Percentiles rank a stretch among this genome's conserved stretches.
These are phyloP conservation scores for Ascochyta viciae-villosae DNA, from an alignment of 2,329 filamentous ascomycete species.

Conservation along the genomic window DNA sequence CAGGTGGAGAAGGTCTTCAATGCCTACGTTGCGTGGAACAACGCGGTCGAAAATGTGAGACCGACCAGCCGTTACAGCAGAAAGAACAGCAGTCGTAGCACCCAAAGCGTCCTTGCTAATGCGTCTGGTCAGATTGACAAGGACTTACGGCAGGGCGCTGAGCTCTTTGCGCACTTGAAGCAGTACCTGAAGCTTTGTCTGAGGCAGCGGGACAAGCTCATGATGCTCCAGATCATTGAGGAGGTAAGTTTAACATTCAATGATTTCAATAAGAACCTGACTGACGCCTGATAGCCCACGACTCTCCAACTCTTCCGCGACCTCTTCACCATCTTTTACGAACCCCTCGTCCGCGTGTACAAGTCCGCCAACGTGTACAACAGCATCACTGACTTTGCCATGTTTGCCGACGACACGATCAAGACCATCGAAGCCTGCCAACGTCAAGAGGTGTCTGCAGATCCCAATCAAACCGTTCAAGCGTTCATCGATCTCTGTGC, in stretches of 20 bases:
- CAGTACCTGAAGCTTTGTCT: constrained; percentile 92
- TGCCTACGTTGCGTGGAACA: constrained; percentile 95
- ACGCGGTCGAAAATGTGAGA: constrained; percentile 79
- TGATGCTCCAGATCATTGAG: constrained; percentile 96
- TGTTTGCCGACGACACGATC: constrained; percentile 93
- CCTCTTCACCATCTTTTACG: constrained; percentile 98
- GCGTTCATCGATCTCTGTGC: constrained; percentile 97
- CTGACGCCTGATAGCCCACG: constrained; percentile 65
- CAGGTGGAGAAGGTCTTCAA: constrained; percentile 90
- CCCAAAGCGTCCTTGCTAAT: constrained; percentile 35
- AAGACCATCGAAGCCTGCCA: constrained; percentile 74
- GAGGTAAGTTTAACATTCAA: constrained; percentile 58
- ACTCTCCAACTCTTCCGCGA: constrained; percentile 96
- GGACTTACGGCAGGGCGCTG: constrained; percentile 85
- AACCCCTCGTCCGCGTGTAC: constrained; percentile 94
- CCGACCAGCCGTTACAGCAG: constrained; percentile 40
- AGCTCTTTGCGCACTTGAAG: constrained; percentile 93
- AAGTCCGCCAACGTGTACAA: constrained; percentile 98
- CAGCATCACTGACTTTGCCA: constrained; percentile 94
- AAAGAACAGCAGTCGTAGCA: constrained; percentile 45
- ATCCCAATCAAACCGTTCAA: constrained; percentile 98
- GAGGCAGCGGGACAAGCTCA: constrained; percentile 89
- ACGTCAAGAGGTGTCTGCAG: constrained; percentile 82
- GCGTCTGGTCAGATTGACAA: constrained; percentile 67
- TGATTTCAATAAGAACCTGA: not conserved